These are phyloP conservation scores for Penicillium hordei DNA, from an alignment of 2,329 filamentous ascomycete genomes.

Conservation along the genomic window DNA sequence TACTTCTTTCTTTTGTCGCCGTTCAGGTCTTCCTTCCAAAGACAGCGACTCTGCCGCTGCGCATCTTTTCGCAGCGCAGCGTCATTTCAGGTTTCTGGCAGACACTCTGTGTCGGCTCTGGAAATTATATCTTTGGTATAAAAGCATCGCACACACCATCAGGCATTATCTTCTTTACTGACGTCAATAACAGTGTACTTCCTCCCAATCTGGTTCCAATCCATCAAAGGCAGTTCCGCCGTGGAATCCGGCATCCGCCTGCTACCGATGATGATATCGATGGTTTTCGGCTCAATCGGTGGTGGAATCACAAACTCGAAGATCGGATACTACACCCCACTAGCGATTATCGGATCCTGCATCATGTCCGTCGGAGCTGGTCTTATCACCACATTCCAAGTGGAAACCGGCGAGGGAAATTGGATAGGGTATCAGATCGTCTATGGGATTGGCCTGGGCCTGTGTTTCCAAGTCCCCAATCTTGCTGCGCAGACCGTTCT, in stretches of 20 bases:
- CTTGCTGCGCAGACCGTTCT: background rate
- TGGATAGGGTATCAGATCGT: background rate
- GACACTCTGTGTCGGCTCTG: background rate
- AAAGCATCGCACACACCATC: too few species aligned
- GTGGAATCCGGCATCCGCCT: background rate
- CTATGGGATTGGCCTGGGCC: background rate
- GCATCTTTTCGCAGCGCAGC: background rate
- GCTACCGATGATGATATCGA: background rate
- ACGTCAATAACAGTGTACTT: background rate
- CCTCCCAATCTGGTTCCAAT: background rate
- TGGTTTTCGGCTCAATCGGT: background rate
- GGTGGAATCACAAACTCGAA: background rate
- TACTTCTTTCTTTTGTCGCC: background rate
- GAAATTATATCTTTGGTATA: background rate
- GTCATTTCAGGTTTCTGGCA: background rate
- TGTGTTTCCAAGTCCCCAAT: background rate
- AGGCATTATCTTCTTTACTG: too few species aligned
- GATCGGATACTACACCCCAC: background rate
- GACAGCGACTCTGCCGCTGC: background rate
- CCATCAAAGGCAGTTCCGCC: background rate
- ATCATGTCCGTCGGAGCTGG: background rate
- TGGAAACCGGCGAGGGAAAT: background rate
- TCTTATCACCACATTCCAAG: background rate
- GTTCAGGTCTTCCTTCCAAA: background rate
- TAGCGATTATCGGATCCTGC: background rate